Conservation (phyloP, 257 asterid genomes). For the Vinca minor region DNA sequence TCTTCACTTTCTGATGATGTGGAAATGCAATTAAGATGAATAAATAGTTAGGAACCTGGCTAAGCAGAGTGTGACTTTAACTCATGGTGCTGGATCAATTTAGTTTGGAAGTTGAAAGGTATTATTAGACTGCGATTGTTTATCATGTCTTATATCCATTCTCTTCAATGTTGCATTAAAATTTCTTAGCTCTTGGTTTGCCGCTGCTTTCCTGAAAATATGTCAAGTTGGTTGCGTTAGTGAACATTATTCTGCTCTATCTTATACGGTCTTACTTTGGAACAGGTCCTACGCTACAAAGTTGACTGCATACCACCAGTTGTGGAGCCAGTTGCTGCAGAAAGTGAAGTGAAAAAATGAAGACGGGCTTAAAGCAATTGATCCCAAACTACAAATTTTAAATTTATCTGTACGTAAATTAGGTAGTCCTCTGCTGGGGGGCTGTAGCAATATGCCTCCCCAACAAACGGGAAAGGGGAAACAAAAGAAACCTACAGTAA, state of each 20-base stretch:
- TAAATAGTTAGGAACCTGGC: not conserved
- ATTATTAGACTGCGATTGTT: not conserved
- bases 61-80: not conserved
- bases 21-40: not conserved
- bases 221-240: not conserved
- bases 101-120: not conserved
- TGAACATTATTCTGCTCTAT: not conserved
- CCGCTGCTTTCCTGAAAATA: not conserved
- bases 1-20: not conserved
- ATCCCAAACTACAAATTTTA: not conserved
- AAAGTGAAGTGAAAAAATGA: constrained; percentile 22
- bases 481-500: not conserved
- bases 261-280: constrained; percentile 14
- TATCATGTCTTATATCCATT: not conserved
- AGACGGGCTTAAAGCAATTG: not conserved
- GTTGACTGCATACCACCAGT: constrained; percentile 97
- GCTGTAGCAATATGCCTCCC: not conserved
- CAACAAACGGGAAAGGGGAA: too few relatives aligned
- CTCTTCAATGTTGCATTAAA: not conserved
- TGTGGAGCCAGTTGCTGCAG: constrained; percentile 36
- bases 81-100: not conserved
- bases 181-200: not conserved
- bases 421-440: not conserved
- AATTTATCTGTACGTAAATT: not conserved
- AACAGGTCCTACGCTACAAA: constrained; percentile 71